Evolutionary conservation across 169 alveolate species (phyloP).

Genomic region (Plasmodium vinckei): DNA sequence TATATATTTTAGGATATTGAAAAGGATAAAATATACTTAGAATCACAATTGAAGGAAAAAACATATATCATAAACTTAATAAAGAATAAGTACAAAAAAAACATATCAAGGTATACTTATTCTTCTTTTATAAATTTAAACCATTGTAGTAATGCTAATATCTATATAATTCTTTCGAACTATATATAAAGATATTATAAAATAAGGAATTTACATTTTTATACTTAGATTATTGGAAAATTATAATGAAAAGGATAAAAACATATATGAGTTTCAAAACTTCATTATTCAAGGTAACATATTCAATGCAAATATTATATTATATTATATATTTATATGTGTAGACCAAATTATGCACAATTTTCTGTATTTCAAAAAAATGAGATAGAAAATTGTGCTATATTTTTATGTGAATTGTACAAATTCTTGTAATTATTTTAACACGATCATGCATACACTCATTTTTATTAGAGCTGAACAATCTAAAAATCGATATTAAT

Average conservation of each 20-base stretch:
- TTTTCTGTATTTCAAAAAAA: too few relatives aligned
- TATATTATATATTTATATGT: not conserved
- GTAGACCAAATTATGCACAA: not conserved
- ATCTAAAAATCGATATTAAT: conserved; percentile 21
- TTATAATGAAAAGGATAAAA: conserved; percentile 61
- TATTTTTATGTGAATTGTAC: too few relatives aligned
- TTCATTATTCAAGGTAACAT: conserved; percentile 31
- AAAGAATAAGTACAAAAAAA: conserved; percentile 58
- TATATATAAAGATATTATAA: too few relatives aligned
- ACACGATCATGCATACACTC: too few relatives aligned
- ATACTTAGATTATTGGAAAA: conserved; percentile 41
- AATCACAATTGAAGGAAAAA: conserved; percentile 42
- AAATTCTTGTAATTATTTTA: too few relatives aligned
- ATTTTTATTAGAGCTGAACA: conserved; percentile 17
- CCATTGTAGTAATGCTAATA: not conserved
- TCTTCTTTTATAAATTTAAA: not conserved
- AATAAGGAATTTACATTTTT: not conserved
- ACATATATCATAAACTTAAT: conserved; percentile 41
- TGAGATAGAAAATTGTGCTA: too few relatives aligned
- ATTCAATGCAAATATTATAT: not conserved
- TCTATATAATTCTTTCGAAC: not conserved
- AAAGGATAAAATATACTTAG: conserved; percentile 33
- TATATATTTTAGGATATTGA: conserved; percentile 12
- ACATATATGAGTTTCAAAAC: conserved; percentile 49
- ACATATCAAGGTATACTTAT: conserved; percentile 27